Conservation (phyloP, 345 rosid genomes). For the Ceriops decandra region DNA sequence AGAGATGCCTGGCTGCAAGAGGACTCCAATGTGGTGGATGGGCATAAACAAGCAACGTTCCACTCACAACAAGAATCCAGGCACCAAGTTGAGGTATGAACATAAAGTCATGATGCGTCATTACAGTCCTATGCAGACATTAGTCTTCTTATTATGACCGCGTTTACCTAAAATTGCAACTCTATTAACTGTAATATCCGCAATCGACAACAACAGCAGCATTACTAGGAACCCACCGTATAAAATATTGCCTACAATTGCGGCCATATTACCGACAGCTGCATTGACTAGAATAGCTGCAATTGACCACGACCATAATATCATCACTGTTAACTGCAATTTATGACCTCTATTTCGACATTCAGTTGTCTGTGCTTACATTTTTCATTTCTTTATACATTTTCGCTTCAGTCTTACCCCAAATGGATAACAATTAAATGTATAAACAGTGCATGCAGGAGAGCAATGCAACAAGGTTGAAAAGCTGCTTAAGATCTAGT, state of each 20-base stretch:
- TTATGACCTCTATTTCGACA: too few relatives aligned
- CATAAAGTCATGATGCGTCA: not conserved
- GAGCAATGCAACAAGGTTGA: constrained; percentile 21
- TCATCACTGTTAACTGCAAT: too few relatives aligned
- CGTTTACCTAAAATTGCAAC: not conserved
- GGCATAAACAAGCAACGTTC: constrained; percentile 20
- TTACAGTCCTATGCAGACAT: not conserved
- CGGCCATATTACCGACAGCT: too few relatives aligned
- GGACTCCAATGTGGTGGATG: constrained; percentile 26
- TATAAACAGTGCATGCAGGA: constrained; percentile 19
- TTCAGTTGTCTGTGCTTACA: too few relatives aligned
- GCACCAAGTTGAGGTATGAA: constrained; percentile 25
- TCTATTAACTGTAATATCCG: not conserved
- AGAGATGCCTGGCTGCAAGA: constrained; percentile 31
- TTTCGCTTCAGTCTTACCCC: not conserved
- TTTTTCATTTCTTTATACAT: too few relatives aligned
- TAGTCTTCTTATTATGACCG: not conserved
- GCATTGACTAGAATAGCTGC: too few relatives aligned
- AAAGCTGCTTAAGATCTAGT: constrained; percentile 28
- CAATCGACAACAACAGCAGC: not conserved
- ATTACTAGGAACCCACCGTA: too few relatives aligned
- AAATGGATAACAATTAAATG: not conserved
- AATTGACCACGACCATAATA: too few relatives aligned
- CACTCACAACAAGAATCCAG: constrained; percentile 19
- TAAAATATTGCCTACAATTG: too few relatives aligned